A percentile compares a stretch with the other conserved stretches of the same genome.
These are phyloP conservation scores for Wallemia mellicola DNA, from an alignment of 1,284 basidiomycete genomes.

Conservation along the genomic window DNA sequence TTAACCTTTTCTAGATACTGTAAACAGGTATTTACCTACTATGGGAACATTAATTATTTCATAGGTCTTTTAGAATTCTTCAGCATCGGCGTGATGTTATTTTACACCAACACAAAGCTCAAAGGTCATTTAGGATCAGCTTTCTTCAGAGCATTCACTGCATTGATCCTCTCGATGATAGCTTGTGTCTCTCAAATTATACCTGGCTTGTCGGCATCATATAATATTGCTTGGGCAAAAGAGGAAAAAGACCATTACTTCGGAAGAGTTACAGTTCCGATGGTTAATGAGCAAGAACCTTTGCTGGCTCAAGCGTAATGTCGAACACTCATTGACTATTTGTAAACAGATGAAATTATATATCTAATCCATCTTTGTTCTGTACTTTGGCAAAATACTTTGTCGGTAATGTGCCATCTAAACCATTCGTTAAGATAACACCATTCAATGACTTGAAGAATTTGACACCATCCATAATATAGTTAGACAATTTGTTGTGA, in stretches of 20 bases:
- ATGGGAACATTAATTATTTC: background rate
- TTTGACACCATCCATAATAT: constrained; percentile 26
- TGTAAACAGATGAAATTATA: too few species aligned
- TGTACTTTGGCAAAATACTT: constrained; percentile 35
- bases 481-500: background rate
- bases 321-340: too few species aligned
- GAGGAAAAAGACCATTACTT: background rate
- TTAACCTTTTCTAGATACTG: background rate
- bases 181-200: background rate
- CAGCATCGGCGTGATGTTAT: background rate
- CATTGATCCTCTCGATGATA: background rate
- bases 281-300: too few species aligned
- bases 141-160: background rate
- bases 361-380: constrained; percentile 4
- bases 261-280: too few species aligned
- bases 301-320: too few species aligned
- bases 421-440: constrained; percentile 48
- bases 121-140: background rate
- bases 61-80: background rate
- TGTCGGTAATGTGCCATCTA: constrained; percentile 24
- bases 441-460: constrained; percentile 52
- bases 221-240: background rate
- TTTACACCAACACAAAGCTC: background rate
- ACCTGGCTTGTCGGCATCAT: background rate
- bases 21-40: background rate